These are phyloP conservation scores for Hura crepitans DNA, from an alignment of 441 rosid genomes.

Conservation along the genomic window DNA sequence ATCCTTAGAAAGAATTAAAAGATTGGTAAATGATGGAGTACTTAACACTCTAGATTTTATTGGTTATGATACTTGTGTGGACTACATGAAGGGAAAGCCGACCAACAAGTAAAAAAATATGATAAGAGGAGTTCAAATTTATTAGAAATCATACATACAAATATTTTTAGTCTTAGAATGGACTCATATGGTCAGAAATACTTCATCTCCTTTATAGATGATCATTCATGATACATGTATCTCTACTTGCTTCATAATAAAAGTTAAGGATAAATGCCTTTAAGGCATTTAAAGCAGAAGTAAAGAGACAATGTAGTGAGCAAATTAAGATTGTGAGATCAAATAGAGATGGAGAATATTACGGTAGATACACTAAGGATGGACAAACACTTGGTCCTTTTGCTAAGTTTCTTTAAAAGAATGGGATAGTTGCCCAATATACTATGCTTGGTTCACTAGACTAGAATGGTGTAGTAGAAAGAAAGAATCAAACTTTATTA, in stretches of 20 bases:
- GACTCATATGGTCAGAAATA: too few species aligned
- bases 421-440: too few species aligned
- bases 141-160: too few species aligned
- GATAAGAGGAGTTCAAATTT: too few species aligned
- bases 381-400: constrained; percentile 19
- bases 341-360: neutral
- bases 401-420: constrained; percentile 18
- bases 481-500: too few species aligned
- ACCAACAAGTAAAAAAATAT: too few species aligned
- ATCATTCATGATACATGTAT: too few species aligned
- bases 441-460: too few species aligned
- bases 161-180: too few species aligned
- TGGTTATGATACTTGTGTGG: neutral
- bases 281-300: neutral
- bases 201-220: too few species aligned
- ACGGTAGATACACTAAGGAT: neutral
- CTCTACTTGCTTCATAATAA: constrained; percentile 9
- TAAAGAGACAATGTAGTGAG: neutral
- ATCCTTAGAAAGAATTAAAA: too few species aligned
- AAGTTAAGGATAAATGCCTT: constrained; percentile 6
- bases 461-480: too few species aligned
- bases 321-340: neutral
- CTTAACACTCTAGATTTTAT: neutral
- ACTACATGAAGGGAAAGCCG: neutral
- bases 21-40: neutral